Base-by-base conservation (phyloP, 306 rosid species). In the Medicago ruthenica region DNA sequence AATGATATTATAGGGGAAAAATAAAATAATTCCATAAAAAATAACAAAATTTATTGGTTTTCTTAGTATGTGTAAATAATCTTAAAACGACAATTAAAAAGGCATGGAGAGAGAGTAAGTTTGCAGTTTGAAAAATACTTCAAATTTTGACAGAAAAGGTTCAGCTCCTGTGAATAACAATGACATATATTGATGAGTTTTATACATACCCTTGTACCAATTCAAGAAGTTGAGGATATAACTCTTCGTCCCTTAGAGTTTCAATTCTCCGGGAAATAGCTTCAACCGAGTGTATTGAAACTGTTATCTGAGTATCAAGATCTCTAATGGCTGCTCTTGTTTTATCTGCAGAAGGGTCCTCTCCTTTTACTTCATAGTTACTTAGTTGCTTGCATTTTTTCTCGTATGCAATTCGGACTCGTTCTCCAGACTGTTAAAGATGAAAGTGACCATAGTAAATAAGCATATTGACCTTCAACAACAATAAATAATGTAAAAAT, bases 231-330 rank as follows among this genome's bases (percentile, higher is more conserved):
- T 95, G 99, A 78, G 93, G 98, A 82, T 89, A 93, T 88, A 95
- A 81, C 72, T 95, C 99, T 80, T 90, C 86, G 40, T 95, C 99
- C 76, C 97, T 81, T 44, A 95, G 74, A 80, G 96, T 88, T 81
- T 95, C 97, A 15, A 95, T 95, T 86, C 97, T 86, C 73, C 73
- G 64, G 1, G 97, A 89, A 80, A 90, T 88, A 72, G 91, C 92
- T 85, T 90, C 99, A 67, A 92, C 87, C 2, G 97, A 86, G 81
- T 90, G 99, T 75, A 92, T 92, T 63, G 99, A 95, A 89, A 95
- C 93, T 73, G 86, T 90, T 66, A 95, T 90, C 85, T 85, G 92
- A 22, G 98, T 89, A 50, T 90, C 91, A 57, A 95, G 85, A 83
- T 92, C 97, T 89, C 90, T 83, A 34, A 90, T 89, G 81, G 87